A percentile compares a stretch with the other conserved stretches of the same genome.
phyloP scores from a whole-genome alignment of 208 protist genomes.

The Angomonas desouzai region DNA sequence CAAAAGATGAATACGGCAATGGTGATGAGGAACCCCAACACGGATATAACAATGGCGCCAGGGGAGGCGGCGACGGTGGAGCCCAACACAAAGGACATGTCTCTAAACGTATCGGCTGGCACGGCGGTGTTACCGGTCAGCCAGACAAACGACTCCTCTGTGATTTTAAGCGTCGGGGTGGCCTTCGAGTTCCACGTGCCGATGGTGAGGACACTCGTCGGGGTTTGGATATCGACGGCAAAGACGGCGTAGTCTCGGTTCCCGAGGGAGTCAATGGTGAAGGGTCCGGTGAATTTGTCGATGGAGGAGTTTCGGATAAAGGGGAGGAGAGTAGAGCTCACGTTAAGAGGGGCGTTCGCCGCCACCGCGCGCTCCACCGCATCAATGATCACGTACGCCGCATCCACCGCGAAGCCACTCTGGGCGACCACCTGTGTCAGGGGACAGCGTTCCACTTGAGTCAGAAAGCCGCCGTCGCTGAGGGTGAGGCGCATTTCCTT shows the following conservation, averaged over 20 bases:
- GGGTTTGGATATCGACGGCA: conserved; percentile 65
- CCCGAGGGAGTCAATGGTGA: conserved; percentile 59
- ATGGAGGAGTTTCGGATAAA: conserved; percentile 57
- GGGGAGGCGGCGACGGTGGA: conserved; percentile 63
- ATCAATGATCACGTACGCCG: conserved; percentile 61
- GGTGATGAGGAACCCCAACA: conserved; percentile 76
- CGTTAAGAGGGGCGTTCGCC: conserved; percentile 43
- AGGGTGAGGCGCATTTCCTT: conserved; percentile 40
- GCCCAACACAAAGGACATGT: conserved; percentile 71
- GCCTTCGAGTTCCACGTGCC: conserved; percentile 52
- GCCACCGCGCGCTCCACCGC: conserved; percentile 41
- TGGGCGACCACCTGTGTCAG: conserved; percentile 30
- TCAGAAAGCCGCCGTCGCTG: conserved; percentile 54
- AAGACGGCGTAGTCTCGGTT: conserved; percentile 65
- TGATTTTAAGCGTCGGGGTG: conserved; percentile 28
- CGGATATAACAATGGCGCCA: conserved; percentile 71
- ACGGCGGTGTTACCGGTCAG: conserved; percentile 51
- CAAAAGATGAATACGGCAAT: conserved; percentile 82
- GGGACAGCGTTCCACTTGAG: conserved; percentile 43
- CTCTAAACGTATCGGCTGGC: conserved; percentile 78
- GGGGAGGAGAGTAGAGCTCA: conserved; percentile 30
- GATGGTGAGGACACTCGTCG: conserved; percentile 34
- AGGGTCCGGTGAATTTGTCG: conserved; percentile 51
- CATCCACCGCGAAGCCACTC: conserved; percentile 71
- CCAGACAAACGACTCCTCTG: conserved; percentile 43